These are phyloP conservation scores for Piedraia hortae DNA, from an alignment of 2,329 filamentous ascomycete species.

Conservation along the genomic window DNA sequence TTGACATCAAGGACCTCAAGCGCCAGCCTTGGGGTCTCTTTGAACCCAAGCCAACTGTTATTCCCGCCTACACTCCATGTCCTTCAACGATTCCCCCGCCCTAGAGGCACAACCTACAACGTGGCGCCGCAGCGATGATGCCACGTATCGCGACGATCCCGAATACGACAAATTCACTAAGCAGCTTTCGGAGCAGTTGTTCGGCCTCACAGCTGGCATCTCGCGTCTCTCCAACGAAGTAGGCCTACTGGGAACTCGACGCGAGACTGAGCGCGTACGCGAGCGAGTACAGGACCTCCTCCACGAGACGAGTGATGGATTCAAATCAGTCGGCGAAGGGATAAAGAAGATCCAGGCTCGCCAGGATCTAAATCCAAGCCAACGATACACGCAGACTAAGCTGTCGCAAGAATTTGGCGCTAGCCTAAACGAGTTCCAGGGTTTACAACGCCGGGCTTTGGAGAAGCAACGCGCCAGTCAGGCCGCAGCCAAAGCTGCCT, in stretches of 20 bases:
- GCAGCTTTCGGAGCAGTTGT: slow-evolving; percentile 64
- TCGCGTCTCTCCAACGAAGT: slow-evolving; percentile 64
- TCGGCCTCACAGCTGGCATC: slow-evolving; percentile 69
- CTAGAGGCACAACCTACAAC: slow-evolving; percentile 54
- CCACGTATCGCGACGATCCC: slow-evolving; percentile 67
- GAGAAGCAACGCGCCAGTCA: slow-evolving; percentile 81
- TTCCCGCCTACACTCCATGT: too few relatives aligned
- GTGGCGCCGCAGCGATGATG: slow-evolving; percentile 39
- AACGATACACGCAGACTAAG: slow-evolving; percentile 92
- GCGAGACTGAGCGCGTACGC: slow-evolving; percentile 70
- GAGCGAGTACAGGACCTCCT: slow-evolving; percentile 73
- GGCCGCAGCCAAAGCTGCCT: slow-evolving; percentile 51
- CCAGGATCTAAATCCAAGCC: slow-evolving; percentile 42
- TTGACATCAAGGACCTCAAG: too few relatives aligned
- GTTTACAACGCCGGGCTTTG: slow-evolving; percentile 63
- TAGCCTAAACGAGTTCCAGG: slow-evolving; percentile 72
- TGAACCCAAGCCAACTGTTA: too few relatives aligned
- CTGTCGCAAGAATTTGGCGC: slow-evolving; percentile 79
- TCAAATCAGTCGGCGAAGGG: slow-evolving; percentile 78
- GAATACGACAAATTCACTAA: slow-evolving; percentile 67
- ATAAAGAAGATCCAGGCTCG: slow-evolving; percentile 73
- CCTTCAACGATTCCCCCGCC: slow-evolving; percentile 63
- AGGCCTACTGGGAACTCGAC: slow-evolving; percentile 59
- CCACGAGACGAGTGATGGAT: slow-evolving; percentile 60
- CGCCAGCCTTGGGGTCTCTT: too few relatives aligned